Conservation (phyloP, 805 yeast species). For the Debaryomyces castellii region DNA sequence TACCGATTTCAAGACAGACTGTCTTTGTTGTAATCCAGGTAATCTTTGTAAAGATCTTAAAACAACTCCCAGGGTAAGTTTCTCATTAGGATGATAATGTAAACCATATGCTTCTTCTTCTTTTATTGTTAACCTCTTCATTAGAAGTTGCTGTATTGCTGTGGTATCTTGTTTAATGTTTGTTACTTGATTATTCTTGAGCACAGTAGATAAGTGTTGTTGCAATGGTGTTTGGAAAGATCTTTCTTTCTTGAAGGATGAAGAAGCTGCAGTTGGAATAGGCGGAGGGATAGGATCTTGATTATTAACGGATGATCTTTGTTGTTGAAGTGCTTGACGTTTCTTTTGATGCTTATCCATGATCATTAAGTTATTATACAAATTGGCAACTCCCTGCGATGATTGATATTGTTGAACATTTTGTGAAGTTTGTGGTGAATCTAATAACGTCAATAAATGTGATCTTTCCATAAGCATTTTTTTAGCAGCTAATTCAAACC, state of each 20-base stretch:
- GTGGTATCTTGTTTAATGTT: conserved; percentile 34
- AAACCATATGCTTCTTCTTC: conserved; percentile 88
- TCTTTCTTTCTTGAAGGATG: conserved; percentile 43
- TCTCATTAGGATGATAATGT: conserved; percentile 67
- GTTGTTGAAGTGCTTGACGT: conserved; percentile 45
- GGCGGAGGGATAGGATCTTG: conserved; percentile 58
- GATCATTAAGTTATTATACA: conserved; percentile 75
- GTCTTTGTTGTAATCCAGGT: conserved; percentile 51
- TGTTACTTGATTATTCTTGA: conserved; percentile 30
- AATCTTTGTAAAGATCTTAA: conserved; percentile 64
- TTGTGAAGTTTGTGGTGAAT: conserved; percentile 80
- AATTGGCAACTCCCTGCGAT: conserved; percentile 85
- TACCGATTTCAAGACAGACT: conserved; percentile 73
- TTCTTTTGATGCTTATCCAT: conserved; percentile 61
- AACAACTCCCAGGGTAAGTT: conserved; percentile 75
- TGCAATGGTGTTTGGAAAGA: conserved; percentile 46
- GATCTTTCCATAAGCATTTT: conserved; percentile 83
- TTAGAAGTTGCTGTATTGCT: conserved; percentile 44
- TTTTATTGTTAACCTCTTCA: conserved; percentile 61
- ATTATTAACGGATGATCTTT: conserved; percentile 11
- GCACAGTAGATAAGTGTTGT: conserved; percentile 38
- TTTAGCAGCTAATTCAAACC: conserved; percentile 89
- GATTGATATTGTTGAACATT: conserved; percentile 74
- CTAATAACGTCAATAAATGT: conserved; percentile 71
- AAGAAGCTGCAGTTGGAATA: conserved; percentile 55